A percentile compares a stretch with the other conserved stretches of the same genome.
Evolutionary conservation across 495 filamentous ascomycete genomes (phyloP).

Genomic region (Xylaria flabelliformis): DNA sequence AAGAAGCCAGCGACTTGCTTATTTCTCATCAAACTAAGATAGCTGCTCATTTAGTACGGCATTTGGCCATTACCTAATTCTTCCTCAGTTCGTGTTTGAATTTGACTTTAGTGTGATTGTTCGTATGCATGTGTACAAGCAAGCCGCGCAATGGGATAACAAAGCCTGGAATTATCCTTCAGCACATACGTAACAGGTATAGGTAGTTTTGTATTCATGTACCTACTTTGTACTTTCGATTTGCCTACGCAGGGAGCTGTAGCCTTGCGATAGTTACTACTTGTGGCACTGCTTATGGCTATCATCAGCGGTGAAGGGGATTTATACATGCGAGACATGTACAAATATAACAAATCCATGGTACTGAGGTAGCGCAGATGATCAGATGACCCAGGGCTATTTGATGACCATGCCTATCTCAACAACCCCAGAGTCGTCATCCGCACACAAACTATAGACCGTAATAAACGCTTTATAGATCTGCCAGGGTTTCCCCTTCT

Average conservation of each 20-base stretch:
- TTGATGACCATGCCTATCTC: constrained; percentile 8
- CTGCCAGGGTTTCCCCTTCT: no score
- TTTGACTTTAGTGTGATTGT: neutral
- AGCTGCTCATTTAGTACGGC: neutral
- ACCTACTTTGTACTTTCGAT: neutral
- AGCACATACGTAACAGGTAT: neutral
- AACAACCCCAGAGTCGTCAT: neutral
- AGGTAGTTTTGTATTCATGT: neutral
- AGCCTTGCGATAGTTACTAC: neutral
- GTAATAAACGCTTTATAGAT: neutral
- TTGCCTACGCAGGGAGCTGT: neutral
- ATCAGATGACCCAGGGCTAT: constrained; percentile 23
- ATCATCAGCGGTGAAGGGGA: constrained; percentile 18
- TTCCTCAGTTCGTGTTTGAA: neutral
- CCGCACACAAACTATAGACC: neutral
- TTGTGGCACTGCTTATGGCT: constrained; percentile 2
- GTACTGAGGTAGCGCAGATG: constrained; percentile 23
- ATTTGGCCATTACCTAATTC: neutral
- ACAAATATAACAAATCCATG: constrained; percentile 12
- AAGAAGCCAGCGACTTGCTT: neutral
- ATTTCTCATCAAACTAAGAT: neutral
- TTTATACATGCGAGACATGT: neutral
- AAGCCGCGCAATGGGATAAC: neutral
- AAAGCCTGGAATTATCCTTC: neutral
- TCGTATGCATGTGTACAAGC: no score